Conservation (phyloP, 176 grass and related monocot genomes). For the Sorghum bicolor region DNA sequence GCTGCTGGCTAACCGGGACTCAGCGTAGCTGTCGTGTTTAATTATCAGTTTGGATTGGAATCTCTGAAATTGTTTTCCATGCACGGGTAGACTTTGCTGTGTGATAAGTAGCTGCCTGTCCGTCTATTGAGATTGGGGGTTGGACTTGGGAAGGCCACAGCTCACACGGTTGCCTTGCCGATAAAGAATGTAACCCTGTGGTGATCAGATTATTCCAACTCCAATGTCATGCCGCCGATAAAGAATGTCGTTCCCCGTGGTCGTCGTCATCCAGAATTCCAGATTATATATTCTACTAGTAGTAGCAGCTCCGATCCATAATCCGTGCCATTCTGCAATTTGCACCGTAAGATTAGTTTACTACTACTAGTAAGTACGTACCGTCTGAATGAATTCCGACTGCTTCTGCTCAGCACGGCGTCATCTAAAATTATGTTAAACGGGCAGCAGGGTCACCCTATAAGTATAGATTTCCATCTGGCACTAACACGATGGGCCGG, state of each 20-base stretch:
- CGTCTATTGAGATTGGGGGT: too few relatives aligned
- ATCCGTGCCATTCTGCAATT: background rate
- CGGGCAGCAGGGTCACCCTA: too few relatives aligned
- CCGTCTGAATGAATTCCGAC: too few relatives aligned
- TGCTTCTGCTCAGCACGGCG: too few relatives aligned
- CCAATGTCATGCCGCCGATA: background rate
- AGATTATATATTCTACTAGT: background rate
- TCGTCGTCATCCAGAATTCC: too few relatives aligned
- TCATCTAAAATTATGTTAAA: too few relatives aligned
- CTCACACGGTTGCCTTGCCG: background rate
- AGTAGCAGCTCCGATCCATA: too few relatives aligned
- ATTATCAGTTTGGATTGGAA: background rate
- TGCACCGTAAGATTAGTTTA: background rate
- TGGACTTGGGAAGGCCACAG: background rate
- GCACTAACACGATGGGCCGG: too few relatives aligned
- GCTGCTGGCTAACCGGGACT: constrained; percentile 4
- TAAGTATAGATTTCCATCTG: too few relatives aligned
- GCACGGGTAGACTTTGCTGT: background rate
- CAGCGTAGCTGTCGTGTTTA: constrained; percentile 29
- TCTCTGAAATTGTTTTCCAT: too few relatives aligned
- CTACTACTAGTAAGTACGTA: too few relatives aligned
- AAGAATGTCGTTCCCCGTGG: background rate
- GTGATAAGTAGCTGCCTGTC: background rate
- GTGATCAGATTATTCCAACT: background rate
- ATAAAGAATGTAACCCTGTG: constrained; percentile 2